Base-by-base conservation (phyloP, 805 yeast genomes). In the Metschnikowia lochheadii region DNA sequence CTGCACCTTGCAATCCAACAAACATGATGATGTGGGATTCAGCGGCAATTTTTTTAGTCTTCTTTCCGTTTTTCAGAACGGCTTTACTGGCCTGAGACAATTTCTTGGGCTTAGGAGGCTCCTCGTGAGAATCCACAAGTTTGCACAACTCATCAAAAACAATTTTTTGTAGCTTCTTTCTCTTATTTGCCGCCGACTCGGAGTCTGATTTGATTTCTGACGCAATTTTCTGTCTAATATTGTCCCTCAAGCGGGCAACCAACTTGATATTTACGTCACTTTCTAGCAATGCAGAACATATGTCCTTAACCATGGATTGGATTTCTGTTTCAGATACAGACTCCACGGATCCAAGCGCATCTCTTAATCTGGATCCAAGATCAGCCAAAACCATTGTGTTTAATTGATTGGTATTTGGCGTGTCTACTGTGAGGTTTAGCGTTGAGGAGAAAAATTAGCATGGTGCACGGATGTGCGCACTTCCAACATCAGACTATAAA, bases 1-100 rank as follows among this genome's bases (percentile, higher is more conserved):
- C 99, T 11, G 98, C 94, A 74, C 99, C 99, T 69, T 94, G 99
- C 53, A 94, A 76, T 65, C 99, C 99, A 52, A 94, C 99, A 78
- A 94, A 87, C 99, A 94, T 94, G 56, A 94, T 86, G 32, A 92
- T 87, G 63, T 86, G 75, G 33, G 71, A 61, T 18, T 61, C 60
- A 6, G 49, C 46, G 3, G 51, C 49, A 5, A 43, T 40, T 42
- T 52, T 54, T 46, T 54, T 58, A 4, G 62, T 53, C 53, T 60
- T 65, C 49, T 67, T 67, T 17, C 73, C 73, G 40, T 63, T 63
- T 31, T 52, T 57, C 37, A 42, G 45, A 23, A 56, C 58, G 5
- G 60, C 48, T 48, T 64, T 62, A 35, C 59, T 56, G 5, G 56
- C 44, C 46, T 61, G 56, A 54, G 52, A 79, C 60, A 89, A 84